These are phyloP conservation scores for Helichrysum umbraculigerum DNA, from an alignment of 129 eudicot species.

Conservation along the genomic window DNA sequence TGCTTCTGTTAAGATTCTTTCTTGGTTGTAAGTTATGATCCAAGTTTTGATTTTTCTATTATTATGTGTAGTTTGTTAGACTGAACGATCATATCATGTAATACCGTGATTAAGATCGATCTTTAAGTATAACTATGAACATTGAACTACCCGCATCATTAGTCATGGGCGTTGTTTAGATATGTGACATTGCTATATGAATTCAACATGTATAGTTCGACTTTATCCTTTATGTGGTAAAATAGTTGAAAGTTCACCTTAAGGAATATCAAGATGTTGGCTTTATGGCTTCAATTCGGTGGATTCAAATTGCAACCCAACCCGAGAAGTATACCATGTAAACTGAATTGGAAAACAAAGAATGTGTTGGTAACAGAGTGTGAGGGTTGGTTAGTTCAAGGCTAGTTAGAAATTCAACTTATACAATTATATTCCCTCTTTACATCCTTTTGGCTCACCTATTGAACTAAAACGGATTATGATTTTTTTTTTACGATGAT, in stretches of 20 bases:
- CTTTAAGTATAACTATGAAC: no score
- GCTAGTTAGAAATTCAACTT: constrained; percentile 1
- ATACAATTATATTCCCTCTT: not conserved
- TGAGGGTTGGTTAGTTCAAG: not conserved
- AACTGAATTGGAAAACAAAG: not conserved
- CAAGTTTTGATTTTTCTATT: not conserved
- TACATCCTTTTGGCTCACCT: not conserved
- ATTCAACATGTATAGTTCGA: not conserved
- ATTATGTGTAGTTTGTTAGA: no score
- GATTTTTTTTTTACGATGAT: constrained; percentile 13
- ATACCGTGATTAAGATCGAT: no score
- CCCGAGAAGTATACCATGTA: not conserved
- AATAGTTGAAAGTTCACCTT: not conserved
- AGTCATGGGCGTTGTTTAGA: not conserved
- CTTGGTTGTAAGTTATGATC: not conserved
- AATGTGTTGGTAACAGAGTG: not conserved
- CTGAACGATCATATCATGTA: no score
- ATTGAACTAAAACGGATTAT: not conserved
- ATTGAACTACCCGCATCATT: not conserved
- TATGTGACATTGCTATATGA: not conserved
- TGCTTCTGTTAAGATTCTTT: not conserved
- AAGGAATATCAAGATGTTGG: not conserved
- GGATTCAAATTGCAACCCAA: not conserved
- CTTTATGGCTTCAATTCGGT: constrained; percentile 1
- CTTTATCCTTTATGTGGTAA: not conserved